phyloP scores from a whole-genome alignment of 768 basidiomycete genomes.

The Lentinula edodes region DNA sequence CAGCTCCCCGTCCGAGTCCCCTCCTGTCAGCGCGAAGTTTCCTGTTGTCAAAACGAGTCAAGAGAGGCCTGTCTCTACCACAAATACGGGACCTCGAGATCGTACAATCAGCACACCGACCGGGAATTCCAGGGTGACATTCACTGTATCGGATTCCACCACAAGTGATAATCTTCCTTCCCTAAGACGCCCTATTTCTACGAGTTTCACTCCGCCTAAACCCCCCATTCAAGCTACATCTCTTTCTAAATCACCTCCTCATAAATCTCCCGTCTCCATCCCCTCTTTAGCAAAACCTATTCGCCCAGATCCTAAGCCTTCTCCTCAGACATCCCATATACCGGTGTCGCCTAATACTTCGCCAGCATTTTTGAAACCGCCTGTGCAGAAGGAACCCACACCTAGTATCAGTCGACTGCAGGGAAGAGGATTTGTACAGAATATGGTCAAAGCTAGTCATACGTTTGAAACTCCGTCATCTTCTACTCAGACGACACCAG shows the following conservation, averaged over 20 bases:
- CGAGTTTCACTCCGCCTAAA: conserved; percentile 14
- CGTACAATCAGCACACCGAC: background rate
- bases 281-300: conserved; percentile 50
- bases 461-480: conserved; percentile 38
- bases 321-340: conserved; percentile 37
- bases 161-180: background rate
- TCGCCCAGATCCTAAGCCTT: conserved; percentile 41
- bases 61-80: conserved; percentile 7
- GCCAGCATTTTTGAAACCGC: conserved; percentile 53
- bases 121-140: background rate
- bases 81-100: background rate
- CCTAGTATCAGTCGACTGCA: conserved; percentile 80
- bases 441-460: conserved; percentile 67
- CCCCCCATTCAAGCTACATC: background rate
- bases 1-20: background rate
- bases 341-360: conserved; percentile 41
- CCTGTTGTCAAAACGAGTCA: background rate
- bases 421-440: conserved; percentile 84
- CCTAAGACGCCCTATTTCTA: background rate
- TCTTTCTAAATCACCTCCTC: conserved; percentile 19
- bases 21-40: background rate
- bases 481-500: conserved; percentile 22
- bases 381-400: conserved; percentile 63
- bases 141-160: background rate
- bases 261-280: conserved; percentile 28